phyloP scores from a whole-genome alignment of 495 filamentous ascomycete species.

The Parathielavia hyrcaniae region DNA sequence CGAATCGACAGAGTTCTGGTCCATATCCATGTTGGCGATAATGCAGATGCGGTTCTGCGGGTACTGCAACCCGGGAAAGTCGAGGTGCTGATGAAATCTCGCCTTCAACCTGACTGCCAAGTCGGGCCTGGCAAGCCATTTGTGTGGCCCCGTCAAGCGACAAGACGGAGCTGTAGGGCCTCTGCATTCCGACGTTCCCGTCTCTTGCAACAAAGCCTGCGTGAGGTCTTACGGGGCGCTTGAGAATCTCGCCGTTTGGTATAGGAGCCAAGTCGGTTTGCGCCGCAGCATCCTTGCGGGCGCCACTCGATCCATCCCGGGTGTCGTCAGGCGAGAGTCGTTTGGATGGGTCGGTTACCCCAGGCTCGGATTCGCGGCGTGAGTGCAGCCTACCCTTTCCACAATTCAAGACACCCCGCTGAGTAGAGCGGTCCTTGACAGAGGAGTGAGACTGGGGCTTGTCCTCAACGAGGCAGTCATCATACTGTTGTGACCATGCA shows the following conservation, averaged over 20 bases:
- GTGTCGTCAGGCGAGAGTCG: background rate
- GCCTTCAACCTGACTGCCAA: background rate
- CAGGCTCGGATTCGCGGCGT: background rate
- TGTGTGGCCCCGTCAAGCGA: background rate
- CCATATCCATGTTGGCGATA: background rate
- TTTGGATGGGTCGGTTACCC: too few species aligned
- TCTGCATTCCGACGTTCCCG: background rate
- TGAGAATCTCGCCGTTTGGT: background rate
- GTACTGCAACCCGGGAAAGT: background rate
- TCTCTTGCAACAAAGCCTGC: background rate
- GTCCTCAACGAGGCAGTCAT: background rate
- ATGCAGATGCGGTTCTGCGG: background rate
- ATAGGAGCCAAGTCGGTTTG: slow-evolving; percentile 2
- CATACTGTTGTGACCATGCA: slow-evolving; percentile 31
- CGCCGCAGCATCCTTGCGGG: slow-evolving; percentile 5
- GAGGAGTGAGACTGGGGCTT: background rate
- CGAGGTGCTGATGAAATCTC: background rate
- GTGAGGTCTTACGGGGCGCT: background rate
- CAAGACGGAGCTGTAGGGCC: background rate
- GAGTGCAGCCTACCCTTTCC: background rate
- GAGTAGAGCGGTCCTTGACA: background rate
- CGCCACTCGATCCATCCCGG: background rate
- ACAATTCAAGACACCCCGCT: background rate
- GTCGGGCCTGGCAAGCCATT: background rate
- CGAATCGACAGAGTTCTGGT: background rate